phyloP scores from a whole-genome alignment of 1,284 basidiomycete genomes.

The Puccinia novopanici region DNA sequence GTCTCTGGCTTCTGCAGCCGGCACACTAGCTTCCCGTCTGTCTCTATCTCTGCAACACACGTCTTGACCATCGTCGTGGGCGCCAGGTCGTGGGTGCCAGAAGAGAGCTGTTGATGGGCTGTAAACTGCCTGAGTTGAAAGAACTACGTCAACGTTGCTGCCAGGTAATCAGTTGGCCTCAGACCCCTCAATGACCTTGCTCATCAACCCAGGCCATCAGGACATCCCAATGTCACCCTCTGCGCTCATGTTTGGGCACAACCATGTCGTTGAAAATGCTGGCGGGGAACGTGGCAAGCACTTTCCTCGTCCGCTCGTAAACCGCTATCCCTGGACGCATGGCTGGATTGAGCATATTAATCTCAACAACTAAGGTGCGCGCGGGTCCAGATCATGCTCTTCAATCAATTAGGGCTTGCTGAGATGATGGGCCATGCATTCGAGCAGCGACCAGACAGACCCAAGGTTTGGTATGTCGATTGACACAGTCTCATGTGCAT shows the following conservation, averaged over 20 bases:
- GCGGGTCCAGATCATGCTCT: conserved; percentile 25
- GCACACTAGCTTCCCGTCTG: neutral
- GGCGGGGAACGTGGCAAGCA: conserved; percentile 9
- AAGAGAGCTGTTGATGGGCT: conserved; percentile 17
- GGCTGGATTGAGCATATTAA: conserved; percentile 24
- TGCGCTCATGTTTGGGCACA: neutral
- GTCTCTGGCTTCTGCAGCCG: neutral
- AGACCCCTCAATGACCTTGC: neutral
- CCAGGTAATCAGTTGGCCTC: no score
- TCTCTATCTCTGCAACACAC: neutral
- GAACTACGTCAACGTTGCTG: neutral
- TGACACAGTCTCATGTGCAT: conserved; percentile 54
- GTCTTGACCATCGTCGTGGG: neutral
- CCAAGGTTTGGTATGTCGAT: conserved; percentile 48
- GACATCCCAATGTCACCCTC: conserved; percentile 26
- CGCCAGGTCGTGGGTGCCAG: no score
- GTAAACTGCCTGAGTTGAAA: conserved; percentile 24
- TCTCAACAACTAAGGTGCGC: conserved; percentile 41
- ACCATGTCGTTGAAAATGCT: conserved; percentile 9
- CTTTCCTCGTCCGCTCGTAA: conserved; percentile 25
- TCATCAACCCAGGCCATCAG: conserved; percentile 43
- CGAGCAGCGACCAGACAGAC: conserved; percentile 33
- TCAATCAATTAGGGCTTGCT: no score
- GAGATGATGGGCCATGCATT: no score
- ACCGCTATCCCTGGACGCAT: conserved; percentile 28